Conservation (phyloP, 257 asterid species). For the Nicotiana tabacum region DNA sequence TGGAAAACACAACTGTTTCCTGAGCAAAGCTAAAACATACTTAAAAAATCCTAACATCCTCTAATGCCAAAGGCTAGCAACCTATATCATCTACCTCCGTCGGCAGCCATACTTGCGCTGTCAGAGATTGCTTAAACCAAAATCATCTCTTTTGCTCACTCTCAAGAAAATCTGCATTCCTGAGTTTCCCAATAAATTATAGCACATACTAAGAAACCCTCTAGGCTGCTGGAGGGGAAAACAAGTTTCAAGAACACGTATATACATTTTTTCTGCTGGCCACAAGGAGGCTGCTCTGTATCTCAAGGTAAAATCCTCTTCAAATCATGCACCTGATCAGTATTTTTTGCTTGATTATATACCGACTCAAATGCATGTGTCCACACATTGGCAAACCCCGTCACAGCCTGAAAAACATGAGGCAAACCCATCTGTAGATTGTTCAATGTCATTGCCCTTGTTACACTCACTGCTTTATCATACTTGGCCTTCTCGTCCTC, state of each 20-base stretch:
- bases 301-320: conserved; percentile 59
- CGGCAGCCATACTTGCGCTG: conserved; percentile 3
- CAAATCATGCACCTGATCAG: conserved; percentile 43
- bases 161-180: not conserved
- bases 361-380: conserved; percentile 75
- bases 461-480: conserved; percentile 63
- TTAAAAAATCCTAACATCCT: conserved; percentile 6
- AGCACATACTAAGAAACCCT: not conserved
- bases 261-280: not conserved
- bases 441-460: conserved; percentile 81
- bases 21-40: not conserved
- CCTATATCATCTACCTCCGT: conserved; percentile 5
- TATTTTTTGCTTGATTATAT: conserved; percentile 62
- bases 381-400: conserved; percentile 82
- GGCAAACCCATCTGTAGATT: conserved; percentile 93
- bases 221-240: not conserved
- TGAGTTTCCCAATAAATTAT: conserved; percentile 1
- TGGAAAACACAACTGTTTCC: not conserved
- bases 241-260: not conserved
- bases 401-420: conserved; percentile 86
- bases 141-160: not conserved
- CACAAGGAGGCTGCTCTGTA: not conserved
- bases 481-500: conserved; percentile 90
- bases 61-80: not conserved
- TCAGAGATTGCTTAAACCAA: not conserved